Percentiles rank a stretch among this genome's conserved stretches.
Conservation (phyloP, 192 early-diverging fungal species). For the Mortierella claussenii region DNA sequence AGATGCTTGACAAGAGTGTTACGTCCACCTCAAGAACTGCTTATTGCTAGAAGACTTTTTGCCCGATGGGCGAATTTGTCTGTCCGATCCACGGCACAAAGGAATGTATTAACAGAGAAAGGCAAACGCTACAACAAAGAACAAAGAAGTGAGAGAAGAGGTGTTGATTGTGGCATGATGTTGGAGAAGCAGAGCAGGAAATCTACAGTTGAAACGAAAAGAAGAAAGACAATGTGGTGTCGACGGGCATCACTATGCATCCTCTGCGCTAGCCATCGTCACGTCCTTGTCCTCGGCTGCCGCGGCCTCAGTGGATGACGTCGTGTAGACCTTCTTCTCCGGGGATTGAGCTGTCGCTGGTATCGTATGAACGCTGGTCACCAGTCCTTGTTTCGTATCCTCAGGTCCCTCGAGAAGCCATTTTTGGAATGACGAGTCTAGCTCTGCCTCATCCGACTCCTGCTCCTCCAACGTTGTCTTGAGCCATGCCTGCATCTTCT, state of each 20-base stretch:
- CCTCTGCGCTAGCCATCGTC: constrained; percentile 26
- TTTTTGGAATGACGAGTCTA: constrained; percentile 21
- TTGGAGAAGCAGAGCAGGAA: no score
- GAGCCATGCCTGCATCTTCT: constrained; percentile 52
- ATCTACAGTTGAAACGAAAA: no score
- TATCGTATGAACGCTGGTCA: constrained; percentile 14
- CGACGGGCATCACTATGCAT: constrained; percentile 21
- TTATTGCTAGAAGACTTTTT: no score
- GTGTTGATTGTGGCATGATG: no score
- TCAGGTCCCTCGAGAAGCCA: constrained; percentile 46
- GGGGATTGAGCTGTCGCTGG: constrained; percentile 9
- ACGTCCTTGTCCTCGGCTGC: constrained; percentile 29
- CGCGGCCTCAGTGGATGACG: not conserved
- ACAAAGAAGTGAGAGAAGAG: no score
- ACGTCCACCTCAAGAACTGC: no score
- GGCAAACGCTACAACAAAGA: no score
- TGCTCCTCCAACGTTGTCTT: constrained; percentile 33
- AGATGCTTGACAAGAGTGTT: no score
- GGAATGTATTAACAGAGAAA: no score
- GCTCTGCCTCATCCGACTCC: constrained; percentile 18
- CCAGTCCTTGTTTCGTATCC: constrained; percentile 21
- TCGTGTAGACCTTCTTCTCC: constrained; percentile 40
- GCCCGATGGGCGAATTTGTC: no score
- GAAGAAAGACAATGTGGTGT: no score
- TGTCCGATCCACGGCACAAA: no score